phyloP scores from a whole-genome alignment of 768 basidiomycete species.

The Austroboletus festivus region DNA sequence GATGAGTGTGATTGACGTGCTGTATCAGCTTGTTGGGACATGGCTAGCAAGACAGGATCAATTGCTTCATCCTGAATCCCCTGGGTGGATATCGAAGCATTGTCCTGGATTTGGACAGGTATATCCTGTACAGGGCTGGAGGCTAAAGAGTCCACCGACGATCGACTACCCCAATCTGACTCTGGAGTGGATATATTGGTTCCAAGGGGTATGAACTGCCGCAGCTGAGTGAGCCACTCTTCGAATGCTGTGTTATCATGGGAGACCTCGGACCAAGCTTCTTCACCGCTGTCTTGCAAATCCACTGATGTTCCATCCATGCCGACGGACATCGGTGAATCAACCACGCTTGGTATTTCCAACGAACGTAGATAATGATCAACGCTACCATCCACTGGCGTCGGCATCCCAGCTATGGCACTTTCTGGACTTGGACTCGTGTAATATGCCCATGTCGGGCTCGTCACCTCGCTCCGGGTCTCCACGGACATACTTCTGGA shows the following conservation, averaged over 20 bases:
- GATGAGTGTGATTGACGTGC: conserved; percentile 2
- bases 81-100: not conserved
- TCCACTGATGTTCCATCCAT: conserved; percentile 10
- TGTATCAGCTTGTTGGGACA: conserved; percentile 19
- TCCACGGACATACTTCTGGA: conserved; percentile 29
- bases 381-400: conserved; percentile 15
- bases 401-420: not conserved
- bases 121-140: not conserved
- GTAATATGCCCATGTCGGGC: not conserved
- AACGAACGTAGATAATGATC: conserved; percentile 41
- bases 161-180: conserved; percentile 3
- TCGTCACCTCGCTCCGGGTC: not conserved
- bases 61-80: conserved; percentile 24
- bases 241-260: conserved; percentile 43
- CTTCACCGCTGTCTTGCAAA: conserved; percentile 9
- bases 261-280: conserved; percentile 3
- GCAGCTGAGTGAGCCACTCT: conserved; percentile 51
- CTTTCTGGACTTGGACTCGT: not conserved
- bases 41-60: conserved; percentile 32
- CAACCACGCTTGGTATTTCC: conserved; percentile 20
- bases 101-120: not conserved
- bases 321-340: not conserved
- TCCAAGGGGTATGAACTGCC: conserved; percentile 38
- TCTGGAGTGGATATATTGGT: conserved; percentile 7
- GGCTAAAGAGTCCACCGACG: conserved; percentile 2